A percentile compares a stretch with the other conserved stretches of the same genome.
phyloP scores from a whole-genome alignment of 2,329 filamentous ascomycete species.

The Ophiostoma perfectum region DNA sequence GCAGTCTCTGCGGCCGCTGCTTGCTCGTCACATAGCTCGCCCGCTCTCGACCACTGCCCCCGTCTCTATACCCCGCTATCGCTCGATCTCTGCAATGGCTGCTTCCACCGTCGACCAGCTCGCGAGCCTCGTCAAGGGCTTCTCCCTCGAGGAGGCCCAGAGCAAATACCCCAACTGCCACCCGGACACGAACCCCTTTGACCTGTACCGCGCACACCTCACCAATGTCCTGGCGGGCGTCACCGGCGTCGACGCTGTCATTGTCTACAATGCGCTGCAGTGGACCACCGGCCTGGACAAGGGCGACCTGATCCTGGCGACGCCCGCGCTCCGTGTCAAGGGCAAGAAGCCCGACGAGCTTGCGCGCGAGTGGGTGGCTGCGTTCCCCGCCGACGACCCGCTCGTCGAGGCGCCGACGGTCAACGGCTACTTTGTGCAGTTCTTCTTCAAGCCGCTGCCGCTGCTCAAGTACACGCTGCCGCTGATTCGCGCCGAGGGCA shows the following conservation, averaged over 20 bases:
- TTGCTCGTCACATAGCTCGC: background rate
- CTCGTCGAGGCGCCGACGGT: constrained; percentile 64
- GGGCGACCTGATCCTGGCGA: constrained; percentile 72
- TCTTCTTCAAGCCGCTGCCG: constrained; percentile 70
- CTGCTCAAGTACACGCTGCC: constrained; percentile 64
- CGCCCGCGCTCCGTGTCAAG: constrained; percentile 74
- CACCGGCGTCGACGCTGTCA: constrained; percentile 62
- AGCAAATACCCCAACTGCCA: constrained; percentile 52
- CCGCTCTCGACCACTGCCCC: constrained; percentile 1
- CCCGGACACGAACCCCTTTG: constrained; percentile 67
- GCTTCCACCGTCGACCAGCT: constrained; percentile 32
- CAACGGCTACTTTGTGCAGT: constrained; percentile 66
- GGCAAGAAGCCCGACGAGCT: constrained; percentile 60
- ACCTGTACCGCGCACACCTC: constrained; percentile 74
- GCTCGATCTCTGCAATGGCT: constrained; percentile 16
- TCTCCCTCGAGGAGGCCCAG: constrained; percentile 35
- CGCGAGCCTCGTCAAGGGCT: constrained; percentile 34
- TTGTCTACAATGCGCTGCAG: constrained; percentile 70
- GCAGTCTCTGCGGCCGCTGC: background rate
- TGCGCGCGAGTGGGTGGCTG: constrained; percentile 55
- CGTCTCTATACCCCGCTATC: background rate
- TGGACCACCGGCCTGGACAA: constrained; percentile 78
- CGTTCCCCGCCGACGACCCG: constrained; percentile 55
- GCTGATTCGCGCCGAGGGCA: constrained; percentile 57
- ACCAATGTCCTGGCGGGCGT: constrained; percentile 62